Percentiles rank a stretch among this genome's conserved stretches.
Evolutionary conservation across 768 basidiomycete genomes (phyloP).

Genomic region (Boletales sp.): DNA sequence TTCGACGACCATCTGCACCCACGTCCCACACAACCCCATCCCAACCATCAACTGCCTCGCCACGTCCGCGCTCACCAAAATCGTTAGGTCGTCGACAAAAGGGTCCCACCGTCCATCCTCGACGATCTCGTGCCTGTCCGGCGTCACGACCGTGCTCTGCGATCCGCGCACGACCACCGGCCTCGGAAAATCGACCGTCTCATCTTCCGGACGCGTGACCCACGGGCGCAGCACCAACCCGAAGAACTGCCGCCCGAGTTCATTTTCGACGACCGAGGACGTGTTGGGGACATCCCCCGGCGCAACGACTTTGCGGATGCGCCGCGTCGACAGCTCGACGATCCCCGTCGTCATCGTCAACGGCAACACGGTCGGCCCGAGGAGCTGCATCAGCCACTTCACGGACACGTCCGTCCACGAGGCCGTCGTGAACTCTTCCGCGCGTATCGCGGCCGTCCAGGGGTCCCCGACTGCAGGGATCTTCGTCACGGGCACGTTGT

Average conservation of each 20-base stretch:
- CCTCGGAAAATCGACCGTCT: constrained; percentile 32
- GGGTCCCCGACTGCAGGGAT: constrained; percentile 21
- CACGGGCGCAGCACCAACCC: constrained; percentile 54
- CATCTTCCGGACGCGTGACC: constrained; percentile 31
- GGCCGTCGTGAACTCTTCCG: constrained; percentile 23
- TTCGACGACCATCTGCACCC: constrained; percentile 31
- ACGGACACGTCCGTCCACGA: constrained; percentile 28
- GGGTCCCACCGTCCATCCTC: constrained; percentile 35
- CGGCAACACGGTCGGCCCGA: constrained; percentile 57
- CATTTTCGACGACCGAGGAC: constrained; percentile 37
- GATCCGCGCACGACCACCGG: constrained; percentile 33
- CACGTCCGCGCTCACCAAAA: constrained; percentile 23
- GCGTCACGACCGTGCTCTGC: constrained; percentile 11
- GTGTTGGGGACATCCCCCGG: constrained; percentile 21
- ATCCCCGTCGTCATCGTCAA: constrained; percentile 57
- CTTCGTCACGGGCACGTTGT: constrained; percentile 9
- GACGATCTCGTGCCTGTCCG: background rate
- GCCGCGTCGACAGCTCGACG: constrained; percentile 61
- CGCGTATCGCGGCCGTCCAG: constrained; percentile 21
- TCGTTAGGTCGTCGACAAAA: constrained; percentile 23
- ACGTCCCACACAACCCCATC: constrained; percentile 34
- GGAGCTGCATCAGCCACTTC: constrained; percentile 34
- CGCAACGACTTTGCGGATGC: constrained; percentile 44
- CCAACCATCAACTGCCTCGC: constrained; percentile 19
- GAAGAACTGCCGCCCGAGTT: constrained; percentile 39